Base-by-base conservation (phyloP, 2,329 filamentous ascomycete genomes). In the Plenodomus tracheiphilus region DNA sequence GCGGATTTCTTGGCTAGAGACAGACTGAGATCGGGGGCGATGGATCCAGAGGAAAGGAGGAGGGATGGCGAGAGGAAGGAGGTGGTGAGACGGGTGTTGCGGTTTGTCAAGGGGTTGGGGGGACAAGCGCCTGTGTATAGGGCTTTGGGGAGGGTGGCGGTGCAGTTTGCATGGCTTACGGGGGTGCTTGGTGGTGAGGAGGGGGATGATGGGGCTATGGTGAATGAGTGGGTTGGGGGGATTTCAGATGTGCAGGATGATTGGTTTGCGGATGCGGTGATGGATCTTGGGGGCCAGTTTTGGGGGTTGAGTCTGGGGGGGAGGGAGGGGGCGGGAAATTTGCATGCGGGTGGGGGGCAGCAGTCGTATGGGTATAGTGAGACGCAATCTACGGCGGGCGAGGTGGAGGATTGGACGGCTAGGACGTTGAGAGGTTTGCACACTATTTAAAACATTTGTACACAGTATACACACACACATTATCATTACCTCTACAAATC, bases 1-100 rank as follows among this genome's bases (percentile, higher is more conserved):
- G 56, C 58, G 15, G 62, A 66, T 40, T 66, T 66, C 20, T 60
- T 66, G 21, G 61, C 58, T n/a, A n/a, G n/a, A n/a, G n/a, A n/a
- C n/a, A n/a, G n/a, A n/a, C n/a, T n/a, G n/a, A n/a, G n/a, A n/a
- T n/a, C n/a, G n/a, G n/a, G n/a, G n/a, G n/a, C n/a, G n/a, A n/a
- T n/a, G n/a, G n/a, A n/a, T n/a, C n/a, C n/a, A n/a, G n/a, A n/a
- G n/a, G n/a, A n/a, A n/a, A n/a, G n/a, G n/a, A n/a, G n/a, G n/a
- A n/a, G n/a, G n/a, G 63, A 66, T 42, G 32, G 39, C 2, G 53
- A 61, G 43, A 51, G 64, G 15, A 67, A 66, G 36, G 44, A 46
- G 17, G 56, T 51, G 18, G 61, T 66, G 38, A 48, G 54, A 19
- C 41, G 45, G 19, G 56, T 65, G 47, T 48, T 66, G 5, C 43